Evolutionary conservation across 1,139 yeast species (phyloP).

Genomic region (Candida dubliniensis): DNA sequence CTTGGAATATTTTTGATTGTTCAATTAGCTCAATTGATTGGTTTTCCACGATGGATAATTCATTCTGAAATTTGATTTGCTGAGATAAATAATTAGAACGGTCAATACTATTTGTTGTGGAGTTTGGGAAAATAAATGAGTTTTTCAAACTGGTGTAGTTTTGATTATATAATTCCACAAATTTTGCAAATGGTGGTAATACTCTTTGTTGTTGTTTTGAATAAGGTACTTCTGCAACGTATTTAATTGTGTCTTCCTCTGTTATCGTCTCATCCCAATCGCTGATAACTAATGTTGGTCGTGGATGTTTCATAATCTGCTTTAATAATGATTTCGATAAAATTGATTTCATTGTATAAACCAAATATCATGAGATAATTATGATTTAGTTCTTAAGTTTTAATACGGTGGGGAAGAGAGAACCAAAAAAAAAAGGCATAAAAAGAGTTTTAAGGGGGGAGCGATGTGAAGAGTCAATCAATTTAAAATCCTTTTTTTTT

Average conservation of each 20-base stretch:
- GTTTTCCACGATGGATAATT: slow-evolving; percentile 48
- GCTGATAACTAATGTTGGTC: slow-evolving; percentile 29
- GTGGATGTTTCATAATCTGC: background rate
- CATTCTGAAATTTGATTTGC: slow-evolving; percentile 37
- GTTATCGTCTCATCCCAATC: slow-evolving; percentile 82
- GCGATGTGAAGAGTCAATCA: too few species aligned
- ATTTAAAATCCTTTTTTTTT: too few species aligned
- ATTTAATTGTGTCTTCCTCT: slow-evolving; percentile 51
- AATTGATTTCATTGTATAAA: background rate
- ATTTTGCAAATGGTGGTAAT: slow-evolving; percentile 44
- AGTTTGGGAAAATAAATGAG: slow-evolving; percentile 13
- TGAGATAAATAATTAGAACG: too few species aligned
- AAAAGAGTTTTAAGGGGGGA: too few species aligned
- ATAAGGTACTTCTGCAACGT: slow-evolving; percentile 55
- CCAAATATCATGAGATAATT: too few species aligned
- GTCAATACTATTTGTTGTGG: too few species aligned
- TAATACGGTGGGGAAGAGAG: too few species aligned
- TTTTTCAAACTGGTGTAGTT: slow-evolving; percentile 29
- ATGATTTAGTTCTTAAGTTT: too few species aligned
- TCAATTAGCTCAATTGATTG: slow-evolving; percentile 51
- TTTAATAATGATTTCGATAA: too few species aligned
- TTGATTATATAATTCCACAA: slow-evolving; percentile 43
- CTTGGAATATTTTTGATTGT: slow-evolving; percentile 42
- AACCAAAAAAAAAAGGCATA: too few species aligned
- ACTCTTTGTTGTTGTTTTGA: slow-evolving; percentile 29